phyloP scores from a whole-genome alignment of 768 basidiomycete species.

The Trametes coccinea region DNA sequence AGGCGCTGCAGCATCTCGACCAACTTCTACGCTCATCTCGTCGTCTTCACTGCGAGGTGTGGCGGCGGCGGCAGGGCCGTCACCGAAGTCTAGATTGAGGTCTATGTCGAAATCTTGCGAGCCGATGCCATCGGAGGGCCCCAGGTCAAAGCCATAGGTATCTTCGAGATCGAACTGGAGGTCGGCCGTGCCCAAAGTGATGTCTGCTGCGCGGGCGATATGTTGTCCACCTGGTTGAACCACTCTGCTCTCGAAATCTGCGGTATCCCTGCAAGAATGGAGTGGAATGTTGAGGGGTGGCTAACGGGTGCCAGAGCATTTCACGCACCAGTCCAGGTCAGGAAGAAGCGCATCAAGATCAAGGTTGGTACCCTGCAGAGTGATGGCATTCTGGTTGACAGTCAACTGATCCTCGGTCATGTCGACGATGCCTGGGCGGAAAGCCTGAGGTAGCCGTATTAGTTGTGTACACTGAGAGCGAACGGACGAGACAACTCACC shows the following conservation, averaged over 20 bases:
- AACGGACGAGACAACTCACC: conserved; percentile 44
- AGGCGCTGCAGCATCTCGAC: conserved; percentile 63
- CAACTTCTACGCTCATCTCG: conserved; percentile 68
- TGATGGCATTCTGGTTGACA: conserved; percentile 87
- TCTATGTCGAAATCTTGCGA: conserved; percentile 83
- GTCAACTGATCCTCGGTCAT: conserved; percentile 93
- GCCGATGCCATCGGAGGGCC: conserved; percentile 79
- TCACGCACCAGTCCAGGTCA: conserved; percentile 70
- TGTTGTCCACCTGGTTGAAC: conserved; percentile 71
- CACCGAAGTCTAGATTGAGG: conserved; percentile 77
- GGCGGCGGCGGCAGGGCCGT: conserved; percentile 43
- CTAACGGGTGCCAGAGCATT: not conserved
- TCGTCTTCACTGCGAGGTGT: conserved; percentile 43
- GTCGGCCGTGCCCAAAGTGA: conserved; percentile 79
- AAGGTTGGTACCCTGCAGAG: conserved; percentile 72
- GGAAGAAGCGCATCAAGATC: conserved; percentile 81
- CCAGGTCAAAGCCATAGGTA: conserved; percentile 73
- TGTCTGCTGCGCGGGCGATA: conserved; percentile 83
- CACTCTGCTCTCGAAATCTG: conserved; percentile 69
- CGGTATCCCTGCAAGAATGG: conserved; percentile 57
- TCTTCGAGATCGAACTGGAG: conserved; percentile 65
- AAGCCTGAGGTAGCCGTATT: conserved; percentile 55
- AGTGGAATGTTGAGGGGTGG: not conserved
- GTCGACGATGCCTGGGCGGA: conserved; percentile 93
- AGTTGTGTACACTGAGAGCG: too few species aligned